A percentile compares a stretch with the other conserved stretches of the same genome.
These are phyloP conservation scores for Entomortierella parvispora DNA, from an alignment of 192 early-diverging fungal genomes.

Conservation along the genomic window DNA sequence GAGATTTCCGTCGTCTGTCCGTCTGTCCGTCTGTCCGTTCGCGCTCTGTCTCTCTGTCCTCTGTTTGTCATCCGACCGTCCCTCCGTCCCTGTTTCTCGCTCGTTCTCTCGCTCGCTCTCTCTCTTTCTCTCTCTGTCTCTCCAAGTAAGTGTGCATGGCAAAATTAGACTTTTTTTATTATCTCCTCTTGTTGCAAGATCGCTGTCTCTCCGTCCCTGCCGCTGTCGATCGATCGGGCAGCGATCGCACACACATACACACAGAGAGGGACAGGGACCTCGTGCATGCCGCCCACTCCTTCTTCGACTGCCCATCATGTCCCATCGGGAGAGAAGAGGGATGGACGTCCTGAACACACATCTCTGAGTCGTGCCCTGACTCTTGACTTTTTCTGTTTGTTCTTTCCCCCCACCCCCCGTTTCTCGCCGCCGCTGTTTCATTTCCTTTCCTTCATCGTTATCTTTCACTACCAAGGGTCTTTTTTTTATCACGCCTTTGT, in stretches of 20 bases:
- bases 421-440: not conserved
- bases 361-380: not conserved
- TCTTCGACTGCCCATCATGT: too few species aligned
- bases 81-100: conserved; percentile 5
- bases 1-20: too few species aligned
- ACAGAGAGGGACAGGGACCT: not conserved
- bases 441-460: not conserved
- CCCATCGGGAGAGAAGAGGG: too few species aligned
- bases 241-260: conserved; percentile 10
- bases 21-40: too few species aligned
- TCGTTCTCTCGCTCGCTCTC: conserved; percentile 8
- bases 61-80: not conserved
- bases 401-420: not conserved
- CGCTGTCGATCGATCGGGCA: conserved; percentile 10
- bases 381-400: not conserved
- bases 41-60: not conserved
- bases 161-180: not conserved
- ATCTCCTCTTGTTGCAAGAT: not conserved
- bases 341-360: not conserved
- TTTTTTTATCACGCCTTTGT: not conserved
- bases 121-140: conserved; percentile 10
- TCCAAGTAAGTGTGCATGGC: not conserved
- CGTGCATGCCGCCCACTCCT: not conserved
- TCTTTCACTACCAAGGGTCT: not conserved
- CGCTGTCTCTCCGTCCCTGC: conserved; percentile 1